Evolutionary conservation across 202 grass and related monocot species (phyloP).

Genomic region (Alloteropsis angusta): DNA sequence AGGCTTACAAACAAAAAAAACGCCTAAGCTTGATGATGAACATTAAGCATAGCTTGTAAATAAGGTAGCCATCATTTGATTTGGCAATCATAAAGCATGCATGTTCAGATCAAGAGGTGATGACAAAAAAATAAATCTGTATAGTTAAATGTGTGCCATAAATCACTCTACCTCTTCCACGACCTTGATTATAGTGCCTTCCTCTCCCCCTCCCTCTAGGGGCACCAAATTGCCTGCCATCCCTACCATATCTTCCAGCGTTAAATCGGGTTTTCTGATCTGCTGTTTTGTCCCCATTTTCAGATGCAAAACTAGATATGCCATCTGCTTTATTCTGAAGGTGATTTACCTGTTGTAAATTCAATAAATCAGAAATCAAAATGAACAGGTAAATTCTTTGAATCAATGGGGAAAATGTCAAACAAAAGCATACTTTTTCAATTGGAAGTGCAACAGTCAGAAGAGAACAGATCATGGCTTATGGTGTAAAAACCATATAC

Average conservation of each 20-base stretch:
- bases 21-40: not conserved
- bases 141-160: not conserved
- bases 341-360: conserved; percentile 21
- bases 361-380: conserved; percentile 6
- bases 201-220: conserved; percentile 38
- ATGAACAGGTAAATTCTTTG: not conserved
- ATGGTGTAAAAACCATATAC: not conserved
- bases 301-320: conserved; percentile 22
- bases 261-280: conserved; percentile 47
- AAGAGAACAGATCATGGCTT: not conserved
- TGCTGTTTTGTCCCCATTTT: conserved; percentile 29
- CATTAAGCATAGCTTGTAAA: not conserved
- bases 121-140: not conserved
- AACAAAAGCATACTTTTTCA: not conserved
- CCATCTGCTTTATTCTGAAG: conserved; percentile 23
- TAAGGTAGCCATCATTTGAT: not conserved
- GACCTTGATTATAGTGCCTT: conserved; percentile 31
- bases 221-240: conserved; percentile 32
- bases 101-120: conserved; percentile 14
- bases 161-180: conserved; percentile 35
- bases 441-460: not conserved
- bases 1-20: not conserved
- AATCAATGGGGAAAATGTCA: not conserved
- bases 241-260: conserved; percentile 40
- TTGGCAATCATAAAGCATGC: not conserved